Evolutionary conservation across 352 stramenopile species (phyloP), one percentile per base, ranked within the genome.

Genomic region (Pythium dissotocum): DNA sequence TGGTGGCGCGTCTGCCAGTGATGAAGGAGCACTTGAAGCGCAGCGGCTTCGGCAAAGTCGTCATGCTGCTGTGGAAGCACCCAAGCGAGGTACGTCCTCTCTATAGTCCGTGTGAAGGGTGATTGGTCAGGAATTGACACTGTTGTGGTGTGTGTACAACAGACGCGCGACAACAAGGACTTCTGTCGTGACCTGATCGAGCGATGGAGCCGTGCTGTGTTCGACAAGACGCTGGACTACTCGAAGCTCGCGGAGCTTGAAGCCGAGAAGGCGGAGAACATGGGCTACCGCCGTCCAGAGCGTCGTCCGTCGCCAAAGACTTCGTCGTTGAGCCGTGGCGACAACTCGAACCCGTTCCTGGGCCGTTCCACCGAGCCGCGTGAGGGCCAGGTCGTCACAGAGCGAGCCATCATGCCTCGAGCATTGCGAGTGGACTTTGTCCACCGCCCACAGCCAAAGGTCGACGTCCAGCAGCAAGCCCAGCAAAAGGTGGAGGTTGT

Each of bases 1-100:
- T 94, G 78, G 77, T 93, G 44, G 80, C 76, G 51, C 81, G 80
- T 21, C 77, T 96, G 76, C 88, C 88, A 76, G 85, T 96, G 12
- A 92, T 91, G 71, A 96, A 96, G 73, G 88, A 96, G 54, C 88
- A 96, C 53, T 61, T 96, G 64, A 96, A 96, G 85, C 83, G 88
- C 36, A 95, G 87, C 61, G 87, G 87, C n/a, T 89, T 96, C 56
- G 88, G 88, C 44, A 96, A 96, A 75, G 84, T 94, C 26, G 77
- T 96, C 24, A 96, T 96, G 88, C 33, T 90, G 40, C 70, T 96
- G 51, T 94, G 90, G 88, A 96, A 96, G 69, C 87, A 96, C 67
- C 85, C 87, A 3, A 71, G 89, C 58, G 88, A 96, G 78, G 87
- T 95, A 76, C 12, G 58, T 35, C 21, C 10, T 36, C 21, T 24